Evolutionary conservation across 768 basidiomycete genomes (phyloP).

Genomic region (Tylopilus cervinicoccineus): DNA sequence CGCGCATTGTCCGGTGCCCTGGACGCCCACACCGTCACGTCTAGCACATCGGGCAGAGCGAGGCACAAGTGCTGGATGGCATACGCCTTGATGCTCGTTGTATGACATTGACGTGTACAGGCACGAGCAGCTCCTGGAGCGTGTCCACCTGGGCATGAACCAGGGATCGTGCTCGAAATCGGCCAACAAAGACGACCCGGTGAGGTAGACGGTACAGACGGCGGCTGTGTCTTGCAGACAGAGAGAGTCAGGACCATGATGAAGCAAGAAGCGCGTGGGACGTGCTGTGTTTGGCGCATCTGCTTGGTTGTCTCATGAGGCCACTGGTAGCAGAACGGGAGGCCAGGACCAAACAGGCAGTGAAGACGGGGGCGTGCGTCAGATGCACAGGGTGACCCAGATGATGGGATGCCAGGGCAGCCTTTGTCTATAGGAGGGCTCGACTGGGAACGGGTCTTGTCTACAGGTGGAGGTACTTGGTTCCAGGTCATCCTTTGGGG

Average conservation of each 20-base stretch:
- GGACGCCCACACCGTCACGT: conserved; percentile 15
- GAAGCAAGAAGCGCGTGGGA: too few species aligned
- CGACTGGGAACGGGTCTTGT: too few species aligned
- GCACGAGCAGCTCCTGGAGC: conserved; percentile 10
- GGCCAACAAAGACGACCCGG: neutral
- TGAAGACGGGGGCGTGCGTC: too few species aligned
- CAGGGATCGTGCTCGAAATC: conserved; percentile 1
- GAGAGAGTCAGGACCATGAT: too few species aligned
- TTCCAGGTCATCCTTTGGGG: too few species aligned
- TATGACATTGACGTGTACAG: conserved; percentile 6
- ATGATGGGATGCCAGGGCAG: too few species aligned
- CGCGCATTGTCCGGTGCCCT: neutral
- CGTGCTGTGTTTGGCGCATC: neutral
- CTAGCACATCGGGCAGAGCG: conserved; percentile 3
- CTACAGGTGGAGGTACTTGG: too few species aligned
- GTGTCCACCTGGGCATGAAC: conserved; percentile 10
- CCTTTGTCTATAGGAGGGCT: too few species aligned
- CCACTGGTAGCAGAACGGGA: too few species aligned
- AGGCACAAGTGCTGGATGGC: conserved; percentile 5
- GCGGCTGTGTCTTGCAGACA: too few species aligned
- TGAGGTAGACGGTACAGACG: conserved; percentile 3
- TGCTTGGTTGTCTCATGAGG: neutral
- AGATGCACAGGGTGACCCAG: too few species aligned
- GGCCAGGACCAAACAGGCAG: too few species aligned
- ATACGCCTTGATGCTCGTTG: neutral